phyloP scores from a whole-genome alignment of 306 rosid genomes.

The Quercus wislizeni region DNA sequence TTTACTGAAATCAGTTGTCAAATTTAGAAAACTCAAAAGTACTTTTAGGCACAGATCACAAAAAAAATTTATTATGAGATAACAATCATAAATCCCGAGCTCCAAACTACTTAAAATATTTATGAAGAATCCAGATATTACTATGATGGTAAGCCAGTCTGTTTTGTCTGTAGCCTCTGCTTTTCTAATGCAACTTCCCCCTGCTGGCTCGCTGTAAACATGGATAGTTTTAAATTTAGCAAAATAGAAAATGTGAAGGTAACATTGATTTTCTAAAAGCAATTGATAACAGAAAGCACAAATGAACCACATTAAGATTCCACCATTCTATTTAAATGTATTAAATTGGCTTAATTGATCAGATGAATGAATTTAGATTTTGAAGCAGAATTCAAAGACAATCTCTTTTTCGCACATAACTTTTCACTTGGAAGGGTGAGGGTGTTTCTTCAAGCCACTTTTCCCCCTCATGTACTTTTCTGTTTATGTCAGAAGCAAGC shows the following conservation, averaged over 20 bases:
- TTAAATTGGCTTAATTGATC: background rate
- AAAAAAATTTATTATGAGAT: background rate
- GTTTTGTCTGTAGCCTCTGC: constrained; percentile 46
- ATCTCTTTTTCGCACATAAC: background rate
- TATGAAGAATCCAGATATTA: constrained; percentile 30
- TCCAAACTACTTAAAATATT: background rate
- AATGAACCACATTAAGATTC: background rate
- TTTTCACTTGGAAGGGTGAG: background rate
- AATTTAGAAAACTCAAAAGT: background rate
- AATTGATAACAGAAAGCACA: constrained; percentile 5
- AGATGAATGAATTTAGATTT: background rate
- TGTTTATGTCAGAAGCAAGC: background rate
- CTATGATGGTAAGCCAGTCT: constrained; percentile 91
- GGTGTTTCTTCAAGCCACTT: background rate
- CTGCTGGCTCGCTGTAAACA: constrained; percentile 74
- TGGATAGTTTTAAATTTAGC: constrained; percentile 22
- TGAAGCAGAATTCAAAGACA: background rate
- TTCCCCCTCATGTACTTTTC: background rate
- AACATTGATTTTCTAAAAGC: background rate
- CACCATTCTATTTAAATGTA: background rate
- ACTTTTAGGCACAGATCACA: background rate
- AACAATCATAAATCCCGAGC: background rate
- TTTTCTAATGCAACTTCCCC: constrained; percentile 61
- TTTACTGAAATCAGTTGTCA: background rate
- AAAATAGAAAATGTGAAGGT: constrained; percentile 6